A percentile compares a stretch with the other conserved stretches of the same genome.
Conservation (phyloP, 1,284 basidiomycete genomes). For the Omphalotus olearius region DNA sequence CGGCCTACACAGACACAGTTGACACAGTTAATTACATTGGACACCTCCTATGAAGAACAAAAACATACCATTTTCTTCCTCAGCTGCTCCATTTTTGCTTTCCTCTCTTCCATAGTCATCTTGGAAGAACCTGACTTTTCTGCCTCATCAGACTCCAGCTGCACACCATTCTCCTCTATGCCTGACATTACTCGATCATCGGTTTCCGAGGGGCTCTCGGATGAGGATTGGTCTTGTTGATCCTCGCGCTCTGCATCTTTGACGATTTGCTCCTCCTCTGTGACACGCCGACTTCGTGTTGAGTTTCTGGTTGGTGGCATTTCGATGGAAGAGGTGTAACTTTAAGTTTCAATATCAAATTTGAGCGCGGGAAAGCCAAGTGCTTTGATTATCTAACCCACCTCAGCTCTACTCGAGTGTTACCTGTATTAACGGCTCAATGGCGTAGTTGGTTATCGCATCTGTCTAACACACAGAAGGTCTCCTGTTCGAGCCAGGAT, state of each 20-base stretch:
- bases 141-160: background rate
- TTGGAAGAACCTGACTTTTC: slow-evolving; percentile 13
- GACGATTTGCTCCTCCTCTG: slow-evolving; percentile 6
- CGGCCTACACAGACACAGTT: slow-evolving; percentile 46
- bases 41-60: background rate
- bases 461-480: slow-evolving; percentile 49
- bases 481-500: slow-evolving; percentile 10
- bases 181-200: slow-evolving; percentile 4
- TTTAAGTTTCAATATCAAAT: background rate
- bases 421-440: slow-evolving; percentile 24
- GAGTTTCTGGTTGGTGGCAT: slow-evolving; percentile 19
- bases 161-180: background rate
- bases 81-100: slow-evolving; percentile 73
- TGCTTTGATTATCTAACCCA: background rate
- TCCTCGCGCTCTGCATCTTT: slow-evolving; percentile 13
- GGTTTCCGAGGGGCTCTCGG: slow-evolving; percentile 1
- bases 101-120: slow-evolving; percentile 67
- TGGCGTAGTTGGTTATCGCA: slow-evolving; percentile 66
- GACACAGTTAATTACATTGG: slow-evolving; percentile 4
- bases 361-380: too few species aligned
- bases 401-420: too few species aligned
- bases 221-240: slow-evolving; percentile 13
- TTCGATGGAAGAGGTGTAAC: background rate
- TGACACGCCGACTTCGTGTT: slow-evolving; percentile 13
- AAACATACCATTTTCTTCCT: slow-evolving; percentile 73